Conservation (phyloP, 192 early-diverging fungal genomes). For the Umbelopsis sp. region DNA sequence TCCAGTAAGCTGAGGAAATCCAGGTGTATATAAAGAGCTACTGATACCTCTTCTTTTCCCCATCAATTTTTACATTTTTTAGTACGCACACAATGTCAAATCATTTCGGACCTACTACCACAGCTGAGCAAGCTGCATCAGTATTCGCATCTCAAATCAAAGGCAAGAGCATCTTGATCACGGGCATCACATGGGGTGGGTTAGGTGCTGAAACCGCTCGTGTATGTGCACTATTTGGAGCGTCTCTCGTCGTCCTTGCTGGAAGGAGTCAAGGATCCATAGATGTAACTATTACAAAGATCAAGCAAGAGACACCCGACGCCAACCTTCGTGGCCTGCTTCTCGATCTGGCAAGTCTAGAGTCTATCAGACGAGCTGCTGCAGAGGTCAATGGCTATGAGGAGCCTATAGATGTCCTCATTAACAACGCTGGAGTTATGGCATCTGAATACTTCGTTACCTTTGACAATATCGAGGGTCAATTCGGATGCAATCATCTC, state of each 20-base stretch:
- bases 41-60: too few relatives aligned
- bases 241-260: slow-evolving; percentile 5
- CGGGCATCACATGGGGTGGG: slow-evolving; percentile 4
- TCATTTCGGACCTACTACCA: neutral
- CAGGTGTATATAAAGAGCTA: too few relatives aligned
- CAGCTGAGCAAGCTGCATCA: neutral
- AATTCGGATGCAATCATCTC: slow-evolving; percentile 26
- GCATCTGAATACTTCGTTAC: neutral
- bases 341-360: slow-evolving; percentile 11
- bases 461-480: slow-evolving; percentile 17
- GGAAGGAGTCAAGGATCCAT: neutral
- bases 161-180: slow-evolving; percentile 1
- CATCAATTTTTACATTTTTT: too few relatives aligned
- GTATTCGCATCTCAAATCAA: neutral
- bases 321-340: neutral
- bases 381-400: slow-evolving; percentile 5
- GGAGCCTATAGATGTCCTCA: slow-evolving; percentile 22
- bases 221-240: neutral
- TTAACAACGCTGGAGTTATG: slow-evolving; percentile 40
- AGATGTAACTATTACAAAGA: neutral
- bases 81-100: neutral
- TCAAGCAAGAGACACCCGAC: slow-evolving; percentile 13
- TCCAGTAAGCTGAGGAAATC: too few relatives aligned
- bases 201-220: slow-evolving; percentile 6
- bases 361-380: neutral